Base-by-base conservation (phyloP, 495 filamentous ascomycete species). In the Parathielavia appendiculata region DNA sequence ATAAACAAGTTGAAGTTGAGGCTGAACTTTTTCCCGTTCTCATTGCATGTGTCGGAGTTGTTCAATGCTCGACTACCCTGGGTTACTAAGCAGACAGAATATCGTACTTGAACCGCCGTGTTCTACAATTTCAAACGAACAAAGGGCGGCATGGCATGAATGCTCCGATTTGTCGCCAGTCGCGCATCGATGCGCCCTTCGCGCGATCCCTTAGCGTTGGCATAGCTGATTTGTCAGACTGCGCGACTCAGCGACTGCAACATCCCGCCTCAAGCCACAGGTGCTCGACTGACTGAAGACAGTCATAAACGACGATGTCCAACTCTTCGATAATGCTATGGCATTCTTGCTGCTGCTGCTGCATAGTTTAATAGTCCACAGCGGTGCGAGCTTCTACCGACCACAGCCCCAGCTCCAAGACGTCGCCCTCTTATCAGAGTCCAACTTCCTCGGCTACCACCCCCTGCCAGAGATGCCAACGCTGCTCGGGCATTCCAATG, bases 401-500 rank as follows among this genome's bases (percentile, higher is more conserved):
- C n/a, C 12, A 1, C 16, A 17, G 23, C 8, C 32, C 3, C 51
- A 43, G 22, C 32, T 14, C 23, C 6, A 13, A 13, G 22, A 45
- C 30, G 32, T 20, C 14, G 11, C 3, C n/a, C 22, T 26, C 16
- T 12, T 47, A 4, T 26, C 30, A 20, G 38, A 41, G 6, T 19
- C 22, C 17, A 45, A 45, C 52, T 9, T 16, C 16, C 3, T 41
- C 7, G 39, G 26, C 26, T 54, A 36, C 23, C 20, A 38, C 32
- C 23, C 22, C 38, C 22, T 48, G n/a, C 38, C 46, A 19, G 16
- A 1, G 17, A 60, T 60, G 58, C 38, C 58, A 16, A 60, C 58
- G 0, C 36, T 69, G n/a, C 58, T 63, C 1, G 30, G 58, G 20
- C 56, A 68, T 32, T 30, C 57, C n/a, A 39, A 64, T 23, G 63